phyloP scores from a whole-genome alignment of 1,139 yeast species.

The Saccharomyces hybrid region DNA sequence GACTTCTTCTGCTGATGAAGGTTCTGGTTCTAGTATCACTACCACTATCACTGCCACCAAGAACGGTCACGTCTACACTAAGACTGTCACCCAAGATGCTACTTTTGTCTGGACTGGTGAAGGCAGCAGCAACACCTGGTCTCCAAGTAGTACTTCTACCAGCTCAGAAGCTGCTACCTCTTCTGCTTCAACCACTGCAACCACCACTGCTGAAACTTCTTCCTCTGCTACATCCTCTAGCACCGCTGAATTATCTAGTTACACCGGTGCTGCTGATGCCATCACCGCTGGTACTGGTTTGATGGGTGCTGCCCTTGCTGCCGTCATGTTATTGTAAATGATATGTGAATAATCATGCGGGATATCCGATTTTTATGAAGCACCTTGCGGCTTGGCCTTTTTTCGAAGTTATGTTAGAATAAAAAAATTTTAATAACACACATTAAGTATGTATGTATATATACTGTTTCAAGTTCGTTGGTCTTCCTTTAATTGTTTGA shows the following conservation, averaged over 20 bases:
- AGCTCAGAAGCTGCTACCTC: constrained; percentile 5
- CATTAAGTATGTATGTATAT: background rate
- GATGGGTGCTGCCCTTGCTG: constrained; percentile 8
- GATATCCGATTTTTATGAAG: background rate
- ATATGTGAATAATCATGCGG: background rate
- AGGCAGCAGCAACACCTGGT: background rate
- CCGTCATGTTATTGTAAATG: constrained; percentile 8
- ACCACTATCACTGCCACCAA: constrained; percentile 15
- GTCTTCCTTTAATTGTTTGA: background rate
- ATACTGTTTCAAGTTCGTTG: background rate
- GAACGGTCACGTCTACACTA: constrained; percentile 7
- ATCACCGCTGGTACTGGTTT: constrained; percentile 10
- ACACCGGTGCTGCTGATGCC: constrained; percentile 6
- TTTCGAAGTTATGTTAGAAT: background rate
- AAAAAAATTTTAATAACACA: background rate
- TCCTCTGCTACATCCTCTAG: background rate
- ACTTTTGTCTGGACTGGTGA: constrained; percentile 7
- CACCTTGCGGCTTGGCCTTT: background rate
- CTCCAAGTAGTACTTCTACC: background rate
- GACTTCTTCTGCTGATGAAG: constrained; percentile 10
- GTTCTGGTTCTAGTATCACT: constrained; percentile 12
- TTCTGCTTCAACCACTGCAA: constrained; percentile 3
- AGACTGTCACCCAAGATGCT: constrained; percentile 7
- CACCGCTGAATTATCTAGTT: background rate
- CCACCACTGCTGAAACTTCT: background rate